Base-by-base conservation (phyloP, 208 protist genomes). In the Trypanosoma scelopori region DNA sequence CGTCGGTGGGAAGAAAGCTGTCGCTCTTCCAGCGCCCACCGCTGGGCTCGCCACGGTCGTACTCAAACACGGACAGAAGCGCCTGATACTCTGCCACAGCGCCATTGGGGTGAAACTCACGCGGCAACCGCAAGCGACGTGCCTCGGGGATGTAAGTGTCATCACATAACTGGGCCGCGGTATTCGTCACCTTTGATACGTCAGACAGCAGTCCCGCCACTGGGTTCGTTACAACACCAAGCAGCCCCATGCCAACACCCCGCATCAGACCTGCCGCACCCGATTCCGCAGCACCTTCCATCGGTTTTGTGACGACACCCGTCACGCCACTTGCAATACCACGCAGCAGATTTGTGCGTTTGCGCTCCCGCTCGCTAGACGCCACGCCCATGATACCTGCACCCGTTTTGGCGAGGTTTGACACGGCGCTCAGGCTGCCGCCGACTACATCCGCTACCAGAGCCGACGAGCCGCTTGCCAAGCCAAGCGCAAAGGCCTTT, bases 201-300 rank as follows among this genome's bases (percentile, higher is more conserved):
- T 96, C 90, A 16, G 81, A 85, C 28, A 98, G 77, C 11, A 94
- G 48, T 11, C 94, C 94, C 0, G 85, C 83, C 30, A 96, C 59
- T 1, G 94, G 94, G 55, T 91, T 92, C 9, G 85, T 67, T 5
- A 94, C 74, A 22, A 96, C 79, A 28, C 94, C 94, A 41, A 95
- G 69, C 6, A 96, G 57, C 49, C 94, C 94, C 25, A 96, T 85
- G 30, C 84, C 89, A 5, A 93, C 64, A 16, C 93, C 95, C 22
- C 86, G 86, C 15, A 97, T 12, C 23, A 96, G 81, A 15, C 95
- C 95, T 4, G 58, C 43, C 12, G 81, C 69, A 25, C 95, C 95
- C 5, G 72, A 75, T 76, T 95, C 79, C 7, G 81, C 77, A 1
- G 78, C 80, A 11, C 95, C 95, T 59, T 95, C 80, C 60, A 92